These are phyloP conservation scores for Echinochloa phyllopogon DNA, from an alignment of 176 grass and related monocot species.

Conservation along the genomic window DNA sequence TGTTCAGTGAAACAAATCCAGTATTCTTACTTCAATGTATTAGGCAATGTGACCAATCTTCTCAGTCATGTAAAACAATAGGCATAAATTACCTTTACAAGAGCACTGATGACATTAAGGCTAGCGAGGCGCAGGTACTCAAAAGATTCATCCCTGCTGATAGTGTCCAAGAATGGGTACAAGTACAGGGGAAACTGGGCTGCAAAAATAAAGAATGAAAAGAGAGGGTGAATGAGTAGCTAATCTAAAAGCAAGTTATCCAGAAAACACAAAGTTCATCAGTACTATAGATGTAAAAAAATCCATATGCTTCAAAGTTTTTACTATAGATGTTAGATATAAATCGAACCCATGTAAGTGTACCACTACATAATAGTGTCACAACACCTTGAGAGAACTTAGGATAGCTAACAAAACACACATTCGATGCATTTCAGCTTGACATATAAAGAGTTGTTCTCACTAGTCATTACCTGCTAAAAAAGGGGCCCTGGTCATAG, in stretches of 20 bases:
- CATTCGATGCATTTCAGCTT: background rate
- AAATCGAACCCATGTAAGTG: conserved; percentile 3
- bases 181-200: conserved; percentile 67
- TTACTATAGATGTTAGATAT: conserved; percentile 2
- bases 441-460: background rate
- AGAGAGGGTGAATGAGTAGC: background rate
- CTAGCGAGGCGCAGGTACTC: conserved; percentile 73
- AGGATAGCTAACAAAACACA: conserved; percentile 22
- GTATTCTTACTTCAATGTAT: background rate
- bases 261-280: background rate
- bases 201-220: conserved; percentile 44
- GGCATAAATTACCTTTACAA: conserved; percentile 74
- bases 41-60: background rate
- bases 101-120: conserved; percentile 76
- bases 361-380: background rate
- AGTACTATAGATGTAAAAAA: background rate
- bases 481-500: conserved; percentile 72
- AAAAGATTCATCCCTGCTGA: conserved; percentile 45
- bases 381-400: background rate
- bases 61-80: background rate
- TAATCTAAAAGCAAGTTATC: background rate
- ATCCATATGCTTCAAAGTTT: background rate
- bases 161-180: conserved; percentile 67
- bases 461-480: conserved; percentile 69
- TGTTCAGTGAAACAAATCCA: conserved; percentile 19